Evolutionary conservation across 495 filamentous ascomycete species (phyloP).

Genomic region (Penicillium samsonianum): DNA sequence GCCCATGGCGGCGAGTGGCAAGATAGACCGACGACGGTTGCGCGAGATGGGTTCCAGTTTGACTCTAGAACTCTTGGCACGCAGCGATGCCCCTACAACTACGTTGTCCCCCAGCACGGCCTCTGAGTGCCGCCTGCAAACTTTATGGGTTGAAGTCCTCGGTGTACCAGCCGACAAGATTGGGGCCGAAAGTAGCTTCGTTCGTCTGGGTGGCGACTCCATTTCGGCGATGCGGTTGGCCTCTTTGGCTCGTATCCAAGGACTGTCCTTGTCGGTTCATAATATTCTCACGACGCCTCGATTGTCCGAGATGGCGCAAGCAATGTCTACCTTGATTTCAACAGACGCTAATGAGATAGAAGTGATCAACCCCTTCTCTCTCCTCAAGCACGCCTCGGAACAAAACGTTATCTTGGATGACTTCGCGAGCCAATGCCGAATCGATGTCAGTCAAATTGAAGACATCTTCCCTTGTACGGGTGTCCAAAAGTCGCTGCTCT

Average conservation of each 20-base stretch:
- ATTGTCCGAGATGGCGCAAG: background rate
- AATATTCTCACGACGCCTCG: background rate
- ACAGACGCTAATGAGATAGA: background rate
- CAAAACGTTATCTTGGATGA: background rate
- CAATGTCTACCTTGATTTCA: background rate
- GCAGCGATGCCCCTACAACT: too few species aligned
- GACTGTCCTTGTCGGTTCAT: background rate
- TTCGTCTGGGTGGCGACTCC: slow-evolving; percentile 1
- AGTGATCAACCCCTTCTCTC: background rate
- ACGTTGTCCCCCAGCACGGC: background rate
- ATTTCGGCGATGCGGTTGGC: background rate
- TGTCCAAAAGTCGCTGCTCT: background rate
- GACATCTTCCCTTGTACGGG: slow-evolving; percentile 3
- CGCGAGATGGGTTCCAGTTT: background rate
- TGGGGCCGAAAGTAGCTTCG: background rate
- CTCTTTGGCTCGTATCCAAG: background rate
- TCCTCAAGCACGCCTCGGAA: background rate
- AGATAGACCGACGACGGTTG: background rate
- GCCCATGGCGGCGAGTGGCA: background rate
- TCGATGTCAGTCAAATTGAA: background rate
- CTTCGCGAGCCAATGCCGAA: background rate
- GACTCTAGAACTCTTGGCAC: background rate
- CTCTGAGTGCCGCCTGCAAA: background rate
- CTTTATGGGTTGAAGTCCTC: background rate
- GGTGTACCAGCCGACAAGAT: background rate